Percentiles rank a stretch among this genome's conserved stretches.
phyloP scores from a whole-genome alignment of 768 basidiomycete species.

The Cyclocybe aegerita region DNA sequence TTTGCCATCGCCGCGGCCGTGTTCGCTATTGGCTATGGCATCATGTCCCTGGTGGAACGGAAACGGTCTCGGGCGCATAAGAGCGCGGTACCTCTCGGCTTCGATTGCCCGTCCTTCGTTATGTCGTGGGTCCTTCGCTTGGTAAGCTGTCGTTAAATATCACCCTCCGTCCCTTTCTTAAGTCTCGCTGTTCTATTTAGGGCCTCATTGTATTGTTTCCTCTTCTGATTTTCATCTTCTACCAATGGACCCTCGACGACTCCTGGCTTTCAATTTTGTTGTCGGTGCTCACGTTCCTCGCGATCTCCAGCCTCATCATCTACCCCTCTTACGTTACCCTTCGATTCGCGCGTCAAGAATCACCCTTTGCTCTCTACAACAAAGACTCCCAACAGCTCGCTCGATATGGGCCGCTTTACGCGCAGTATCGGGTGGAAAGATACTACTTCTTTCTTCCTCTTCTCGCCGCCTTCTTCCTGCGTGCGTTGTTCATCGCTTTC shows the following conservation, averaged over 20 bases:
- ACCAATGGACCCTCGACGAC: conserved; percentile 89
- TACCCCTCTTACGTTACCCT: conserved; percentile 50
- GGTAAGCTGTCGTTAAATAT: conserved; percentile 41
- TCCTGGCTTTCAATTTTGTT: conserved; percentile 85
- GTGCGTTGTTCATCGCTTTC: conserved; percentile 71
- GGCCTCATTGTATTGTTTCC: conserved; percentile 68
- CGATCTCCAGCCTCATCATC: conserved; percentile 45
- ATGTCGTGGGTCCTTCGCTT: conserved; percentile 65
- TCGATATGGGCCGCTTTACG: conserved; percentile 59
- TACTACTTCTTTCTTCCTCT: conserved; percentile 67
- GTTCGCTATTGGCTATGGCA: conserved; percentile 51
- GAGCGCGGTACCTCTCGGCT: conserved; percentile 16
- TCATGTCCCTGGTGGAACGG: conserved; percentile 33
- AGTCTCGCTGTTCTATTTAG: conserved; percentile 28
- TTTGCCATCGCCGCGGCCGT: conserved; percentile 55
- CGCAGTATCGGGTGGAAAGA: conserved; percentile 62
- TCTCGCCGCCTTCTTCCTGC: conserved; percentile 58
- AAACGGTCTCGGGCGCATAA: conserved; percentile 7
- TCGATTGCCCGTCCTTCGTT: conserved; percentile 45
- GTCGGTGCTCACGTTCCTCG: conserved; percentile 67
- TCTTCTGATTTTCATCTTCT: conserved; percentile 74
- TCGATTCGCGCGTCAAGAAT: conserved; percentile 36
- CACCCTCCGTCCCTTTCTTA: neutral
- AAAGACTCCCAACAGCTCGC: conserved; percentile 31
- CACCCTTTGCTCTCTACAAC: conserved; percentile 27